Percentiles rank a stretch among this genome's conserved stretches.
Conservation (phyloP, 2,329 filamentous ascomycete species). For the Diaporthe australafricana region DNA sequence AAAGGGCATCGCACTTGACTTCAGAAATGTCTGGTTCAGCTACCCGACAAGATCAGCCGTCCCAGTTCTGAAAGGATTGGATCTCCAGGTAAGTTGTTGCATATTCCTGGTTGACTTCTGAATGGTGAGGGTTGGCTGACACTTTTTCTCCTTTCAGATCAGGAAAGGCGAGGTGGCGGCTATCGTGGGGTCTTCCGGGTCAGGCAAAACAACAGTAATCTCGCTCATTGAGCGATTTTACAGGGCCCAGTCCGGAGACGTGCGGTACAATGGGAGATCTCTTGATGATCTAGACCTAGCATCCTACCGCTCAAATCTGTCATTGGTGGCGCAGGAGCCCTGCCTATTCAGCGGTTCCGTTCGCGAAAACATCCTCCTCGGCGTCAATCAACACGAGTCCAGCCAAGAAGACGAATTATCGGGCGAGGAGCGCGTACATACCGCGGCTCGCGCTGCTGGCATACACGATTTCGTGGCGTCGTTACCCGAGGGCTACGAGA, state of each 20-base stretch:
- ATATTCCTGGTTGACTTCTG: background rate
- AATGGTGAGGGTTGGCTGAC: too few species aligned
- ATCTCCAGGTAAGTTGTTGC: background rate
- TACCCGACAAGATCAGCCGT: constrained; percentile 29
- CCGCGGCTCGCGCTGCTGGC: background rate
- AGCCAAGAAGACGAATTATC: background rate
- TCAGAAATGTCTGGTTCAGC: constrained; percentile 30
- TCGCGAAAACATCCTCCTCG: constrained; percentile 3
- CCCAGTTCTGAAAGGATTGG: constrained; percentile 17
- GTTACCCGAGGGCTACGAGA: constrained; percentile 35
- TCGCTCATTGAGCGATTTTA: constrained; percentile 27
- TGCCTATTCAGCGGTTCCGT: constrained; percentile 6
- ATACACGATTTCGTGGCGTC: constrained; percentile 33
- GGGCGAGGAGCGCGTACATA: background rate
- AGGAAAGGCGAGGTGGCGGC: background rate
- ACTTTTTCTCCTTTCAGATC: background rate
- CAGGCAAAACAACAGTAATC: constrained; percentile 12
- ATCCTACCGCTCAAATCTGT: background rate
- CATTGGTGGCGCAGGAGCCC: background rate
- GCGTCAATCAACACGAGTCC: background rate
- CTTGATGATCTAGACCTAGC: constrained; percentile 56
- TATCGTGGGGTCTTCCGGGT: background rate
- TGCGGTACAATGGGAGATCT: constrained; percentile 66
- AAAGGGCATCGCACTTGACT: constrained; percentile 39
- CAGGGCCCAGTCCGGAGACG: constrained; percentile 59